Evolutionary conservation across 805 yeast species (phyloP).

Genomic region (Danielia reshetovae): DNA sequence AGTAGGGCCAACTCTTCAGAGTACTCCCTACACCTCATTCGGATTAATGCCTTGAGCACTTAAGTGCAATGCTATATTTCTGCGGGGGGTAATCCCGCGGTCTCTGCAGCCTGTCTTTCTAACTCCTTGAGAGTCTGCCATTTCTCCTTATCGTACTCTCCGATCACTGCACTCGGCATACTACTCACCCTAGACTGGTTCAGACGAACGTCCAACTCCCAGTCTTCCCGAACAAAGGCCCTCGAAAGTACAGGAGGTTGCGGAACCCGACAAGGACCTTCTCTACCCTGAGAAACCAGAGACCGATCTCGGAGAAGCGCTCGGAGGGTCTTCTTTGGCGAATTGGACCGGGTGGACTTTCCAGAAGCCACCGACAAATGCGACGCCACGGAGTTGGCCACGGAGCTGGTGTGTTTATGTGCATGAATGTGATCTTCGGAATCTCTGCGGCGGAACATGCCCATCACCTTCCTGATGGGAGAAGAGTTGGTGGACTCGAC

Average conservation of each 20-base stretch:
- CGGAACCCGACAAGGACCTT: conserved; percentile 1
- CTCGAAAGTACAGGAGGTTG: background rate
- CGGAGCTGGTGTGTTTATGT: conserved; percentile 17
- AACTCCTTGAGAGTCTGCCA: conserved; percentile 52
- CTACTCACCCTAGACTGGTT: conserved; percentile 40
- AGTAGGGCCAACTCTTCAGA: too few relatives aligned
- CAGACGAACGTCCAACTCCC: conserved; percentile 34
- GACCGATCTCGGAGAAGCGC: conserved; percentile 11
- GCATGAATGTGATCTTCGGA: conserved; percentile 18
- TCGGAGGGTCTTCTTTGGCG: conserved; percentile 30
- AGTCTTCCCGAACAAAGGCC: conserved; percentile 8
- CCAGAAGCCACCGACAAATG: conserved; percentile 25
- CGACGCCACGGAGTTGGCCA: conserved; percentile 24
- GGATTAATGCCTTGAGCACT: too few relatives aligned
- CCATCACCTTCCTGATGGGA: conserved; percentile 27
- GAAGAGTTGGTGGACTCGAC: conserved; percentile 11
- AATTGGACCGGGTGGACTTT: conserved; percentile 26
- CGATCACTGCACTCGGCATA: conserved; percentile 55
- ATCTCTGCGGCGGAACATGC: conserved; percentile 23
- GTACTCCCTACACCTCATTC: too few relatives aligned
- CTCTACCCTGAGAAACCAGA: background rate
- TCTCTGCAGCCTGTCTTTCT: conserved; percentile 7
- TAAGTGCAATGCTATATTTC: too few relatives aligned
- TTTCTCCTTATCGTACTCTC: conserved; percentile 63
- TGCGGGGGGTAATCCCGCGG: too few relatives aligned